Evolutionary conservation across 2,329 filamentous ascomycete genomes (phyloP).

Genomic region (Bipolaris bicolor): DNA sequence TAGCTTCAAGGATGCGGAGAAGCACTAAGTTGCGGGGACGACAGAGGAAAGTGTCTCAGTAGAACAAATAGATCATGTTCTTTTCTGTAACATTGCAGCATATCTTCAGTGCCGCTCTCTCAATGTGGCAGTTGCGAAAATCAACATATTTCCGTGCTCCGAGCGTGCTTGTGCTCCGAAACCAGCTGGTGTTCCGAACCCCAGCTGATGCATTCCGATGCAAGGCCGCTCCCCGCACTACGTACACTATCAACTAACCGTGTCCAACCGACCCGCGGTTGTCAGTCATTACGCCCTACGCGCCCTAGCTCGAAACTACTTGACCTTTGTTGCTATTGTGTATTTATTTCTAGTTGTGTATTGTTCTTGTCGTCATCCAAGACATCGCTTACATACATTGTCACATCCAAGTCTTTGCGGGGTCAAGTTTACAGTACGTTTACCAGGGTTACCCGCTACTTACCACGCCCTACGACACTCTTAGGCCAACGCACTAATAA

Average conservation of each 20-base stretch:
- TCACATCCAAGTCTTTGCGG: not conserved
- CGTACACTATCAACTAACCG: conserved; percentile 18
- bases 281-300: conserved; percentile 15
- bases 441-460: not conserved
- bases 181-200: not conserved
- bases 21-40: conserved; percentile 31
- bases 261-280: conserved; percentile 29
- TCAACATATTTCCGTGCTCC: not conserved
- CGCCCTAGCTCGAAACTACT: conserved; percentile 18
- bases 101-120: not conserved
- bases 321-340: conserved; percentile 1
- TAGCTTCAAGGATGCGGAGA: conserved; percentile 45
- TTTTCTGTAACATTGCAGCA: not conserved
- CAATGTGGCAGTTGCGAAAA: not conserved
- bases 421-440: conserved; percentile 6
- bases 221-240: conserved; percentile 16
- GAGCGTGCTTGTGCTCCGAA: conserved; percentile 5
- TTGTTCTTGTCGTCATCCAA: not conserved
- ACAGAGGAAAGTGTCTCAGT: conserved; percentile 33
- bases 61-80: not conserved
- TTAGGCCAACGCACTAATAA: not conserved
- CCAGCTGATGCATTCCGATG: conserved; percentile 10
- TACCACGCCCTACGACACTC: not conserved
- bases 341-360: not conserved
- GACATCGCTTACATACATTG: not conserved